These are phyloP conservation scores for Phalaenopsis equestris DNA, from an alignment of 106 monocot species.

Conservation along the genomic window DNA sequence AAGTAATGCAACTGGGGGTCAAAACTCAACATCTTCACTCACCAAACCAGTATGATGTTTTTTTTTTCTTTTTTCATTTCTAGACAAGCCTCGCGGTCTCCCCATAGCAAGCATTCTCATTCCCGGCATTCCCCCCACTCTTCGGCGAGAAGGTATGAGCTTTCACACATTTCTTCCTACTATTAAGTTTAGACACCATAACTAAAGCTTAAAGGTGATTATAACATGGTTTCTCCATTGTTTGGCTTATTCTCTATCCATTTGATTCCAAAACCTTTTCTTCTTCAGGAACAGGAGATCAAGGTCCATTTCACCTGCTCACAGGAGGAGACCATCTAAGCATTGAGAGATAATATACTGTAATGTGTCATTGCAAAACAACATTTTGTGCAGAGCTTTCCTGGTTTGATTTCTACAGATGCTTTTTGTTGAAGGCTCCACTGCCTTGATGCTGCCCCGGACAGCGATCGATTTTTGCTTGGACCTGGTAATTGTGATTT, in stretches of 20 bases:
- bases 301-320: constrained; percentile 4
- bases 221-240: neutral
- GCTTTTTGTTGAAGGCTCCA: neutral
- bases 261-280: neutral
- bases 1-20: constrained; percentile 13
- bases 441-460: neutral
- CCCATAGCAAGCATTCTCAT: constrained; percentile 88
- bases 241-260: neutral
- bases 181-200: neutral
- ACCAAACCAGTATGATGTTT: constrained; percentile 49
- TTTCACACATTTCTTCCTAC: neutral
- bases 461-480: neutral
- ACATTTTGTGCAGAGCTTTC: neutral
- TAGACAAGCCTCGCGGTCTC: constrained; percentile 94
- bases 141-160: constrained; percentile 53
- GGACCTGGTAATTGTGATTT: too few species aligned
- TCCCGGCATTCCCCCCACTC: constrained; percentile 72
- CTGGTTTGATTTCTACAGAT: neutral
- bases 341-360: neutral
- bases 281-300: constrained; percentile 5
- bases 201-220: constrained; percentile 9
- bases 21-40: constrained; percentile 20
- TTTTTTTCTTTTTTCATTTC: constrained; percentile 49
- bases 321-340: constrained; percentile 4
- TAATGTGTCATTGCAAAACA: neutral